Base-by-base conservation (phyloP, 2,329 filamentous ascomycete species). In the Rutstroemia sp. region DNA sequence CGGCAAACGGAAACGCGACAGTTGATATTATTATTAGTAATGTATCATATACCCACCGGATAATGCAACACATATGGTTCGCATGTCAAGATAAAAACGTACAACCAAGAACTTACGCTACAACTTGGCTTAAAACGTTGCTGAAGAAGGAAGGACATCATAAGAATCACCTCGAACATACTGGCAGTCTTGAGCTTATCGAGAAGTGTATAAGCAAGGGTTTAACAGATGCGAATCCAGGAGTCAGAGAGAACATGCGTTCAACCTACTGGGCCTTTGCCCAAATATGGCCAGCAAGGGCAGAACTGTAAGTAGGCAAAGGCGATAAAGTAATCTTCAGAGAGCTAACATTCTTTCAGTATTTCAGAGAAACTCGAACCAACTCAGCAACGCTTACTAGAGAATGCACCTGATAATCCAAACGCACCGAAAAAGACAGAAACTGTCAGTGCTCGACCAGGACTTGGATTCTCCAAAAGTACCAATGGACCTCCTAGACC, bases 71-170 rank as follows among this genome's bases (percentile, higher is more conserved):
- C 66, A 77, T 97, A 49, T 88, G 85, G 76, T 75, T 76, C 54
- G 92, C 92, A 23, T 87, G 82, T 60, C 87, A 95, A 69, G 92
- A 99, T 74, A 97, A 96, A 75, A 97, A 96, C 67, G 86, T 92
- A 2, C 88, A 94, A 67, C 87, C 92, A 16, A 84, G 94, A 59
- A 82, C 82, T 1, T 95, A 86, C 71, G 87, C 86, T 1, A 79
- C 87, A 2, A 85, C 81, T 7, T 99, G 94, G 94, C 74, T 97
- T 30, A 88, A 86, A 71, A 95, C 87, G 1, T 72, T 97, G 19
- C 74, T 99, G 41, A 85, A 80, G 63, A 89, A 90, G 65, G 88
- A 95, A 69, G 75, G 81, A 1, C 79, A 82, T 61, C 89, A 96
- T 72, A 95, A 91, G 73, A 81, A 76, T 60, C 85, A 90, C 42